Percentiles rank a stretch among this genome's conserved stretches.
Conservation (phyloP, 176 grass and related monocot genomes). For the Tillandsia fasciculata region DNA sequence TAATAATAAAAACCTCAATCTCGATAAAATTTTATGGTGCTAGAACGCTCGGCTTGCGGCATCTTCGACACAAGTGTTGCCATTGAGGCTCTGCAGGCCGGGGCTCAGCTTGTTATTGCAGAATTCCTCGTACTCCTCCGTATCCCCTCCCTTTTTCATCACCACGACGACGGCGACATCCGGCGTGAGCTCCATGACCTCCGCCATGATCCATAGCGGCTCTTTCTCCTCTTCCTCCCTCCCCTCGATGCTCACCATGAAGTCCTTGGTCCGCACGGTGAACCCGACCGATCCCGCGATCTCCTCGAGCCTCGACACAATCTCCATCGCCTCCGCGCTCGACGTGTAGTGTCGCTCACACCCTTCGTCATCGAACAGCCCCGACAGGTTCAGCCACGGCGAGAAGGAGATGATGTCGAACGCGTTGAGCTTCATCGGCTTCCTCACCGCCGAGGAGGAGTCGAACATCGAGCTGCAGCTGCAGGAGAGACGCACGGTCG, state of each 20-base stretch:
- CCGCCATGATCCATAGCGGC: constrained; percentile 34
- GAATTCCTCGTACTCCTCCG: constrained; percentile 40
- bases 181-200: constrained; percentile 48
- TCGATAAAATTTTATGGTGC: no score
- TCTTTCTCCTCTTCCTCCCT: constrained; percentile 49
- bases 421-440: constrained; percentile 41
- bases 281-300: constrained; percentile 36
- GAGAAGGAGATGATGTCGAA: constrained; percentile 67
- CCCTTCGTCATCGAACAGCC: constrained; percentile 34
- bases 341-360: constrained; percentile 38
- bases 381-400: constrained; percentile 48
- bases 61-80: not conserved
- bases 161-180: constrained; percentile 37
- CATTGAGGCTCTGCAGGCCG: constrained; percentile 8
- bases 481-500: no score
- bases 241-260: constrained; percentile 36
- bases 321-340: constrained; percentile 24
- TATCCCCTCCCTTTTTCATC: constrained; percentile 44
- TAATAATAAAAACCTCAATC: no score
- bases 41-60: no score
- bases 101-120: constrained; percentile 42
- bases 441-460: constrained; percentile 16
- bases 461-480: not conserved
- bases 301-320: constrained; percentile 46
- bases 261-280: constrained; percentile 49